phyloP scores from a whole-genome alignment of 495 filamentous ascomycete species.

The Neurospora sp. region DNA sequence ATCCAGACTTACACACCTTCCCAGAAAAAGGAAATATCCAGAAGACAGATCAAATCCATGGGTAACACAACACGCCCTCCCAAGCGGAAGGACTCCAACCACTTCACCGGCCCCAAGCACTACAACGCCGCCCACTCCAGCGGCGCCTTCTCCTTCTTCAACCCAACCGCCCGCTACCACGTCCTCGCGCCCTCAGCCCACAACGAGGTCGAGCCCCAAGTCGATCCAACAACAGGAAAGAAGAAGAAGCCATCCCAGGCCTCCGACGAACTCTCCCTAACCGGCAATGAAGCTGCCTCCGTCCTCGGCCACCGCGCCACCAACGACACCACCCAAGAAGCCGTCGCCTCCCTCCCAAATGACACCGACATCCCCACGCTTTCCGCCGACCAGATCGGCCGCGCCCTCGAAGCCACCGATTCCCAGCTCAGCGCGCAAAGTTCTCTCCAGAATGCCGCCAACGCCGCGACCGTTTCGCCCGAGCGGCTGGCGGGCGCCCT shows the following conservation, averaged over 20 bases:
- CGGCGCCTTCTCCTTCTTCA: slow-evolving; percentile 15
- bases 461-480: not conserved
- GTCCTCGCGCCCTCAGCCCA: not conserved
- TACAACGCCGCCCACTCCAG: not conserved
- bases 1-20: not conserved
- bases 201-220: not conserved
- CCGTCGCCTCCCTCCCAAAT: not conserved
- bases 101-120: not conserved
- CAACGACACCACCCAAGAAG: not conserved
- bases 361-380: not conserved
- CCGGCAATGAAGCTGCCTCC: not conserved
- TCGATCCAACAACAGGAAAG: not conserved
- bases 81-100: not conserved
- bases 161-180: slow-evolving; percentile 15
- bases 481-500: not conserved
- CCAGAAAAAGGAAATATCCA: not conserved
- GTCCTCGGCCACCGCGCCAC: not conserved
- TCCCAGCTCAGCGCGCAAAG: not conserved
- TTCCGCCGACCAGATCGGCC: not conserved
- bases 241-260: not conserved
- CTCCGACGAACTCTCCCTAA: not conserved
- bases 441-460: not conserved
- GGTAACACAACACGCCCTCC: not conserved
- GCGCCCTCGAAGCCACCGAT: not conserved
- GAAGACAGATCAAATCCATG: not conserved